phyloP scores from a whole-genome alignment of 2,329 filamentous ascomycete species.

The Hymenoscyphus fructigenus region DNA sequence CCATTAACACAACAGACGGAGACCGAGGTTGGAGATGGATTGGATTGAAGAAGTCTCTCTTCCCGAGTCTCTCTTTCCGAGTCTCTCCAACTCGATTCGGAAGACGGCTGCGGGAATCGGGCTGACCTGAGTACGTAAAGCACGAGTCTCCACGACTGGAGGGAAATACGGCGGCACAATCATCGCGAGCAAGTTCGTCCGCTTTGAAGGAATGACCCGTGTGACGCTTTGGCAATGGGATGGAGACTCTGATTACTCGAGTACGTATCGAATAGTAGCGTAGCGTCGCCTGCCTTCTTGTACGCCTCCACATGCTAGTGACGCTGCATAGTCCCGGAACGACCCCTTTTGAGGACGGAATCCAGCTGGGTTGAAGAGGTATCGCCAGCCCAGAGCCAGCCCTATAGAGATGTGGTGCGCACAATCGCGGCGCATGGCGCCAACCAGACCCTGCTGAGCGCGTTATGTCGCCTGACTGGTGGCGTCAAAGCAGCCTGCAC shows the following conservation, averaged over 20 bases:
- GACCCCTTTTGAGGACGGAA: neutral
- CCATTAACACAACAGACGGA: neutral
- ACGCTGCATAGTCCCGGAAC: neutral
- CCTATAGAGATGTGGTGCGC: constrained; percentile 10
- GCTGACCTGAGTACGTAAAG: constrained; percentile 8
- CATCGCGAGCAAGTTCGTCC: neutral
- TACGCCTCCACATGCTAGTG: constrained; percentile 5
- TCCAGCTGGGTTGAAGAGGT: neutral
- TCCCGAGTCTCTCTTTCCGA: neutral
- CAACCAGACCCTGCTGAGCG: constrained; percentile 2
- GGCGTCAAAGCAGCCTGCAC: neutral
- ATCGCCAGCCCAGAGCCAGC: constrained; percentile 4
- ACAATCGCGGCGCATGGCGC: constrained; percentile 1
- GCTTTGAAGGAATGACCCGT: neutral
- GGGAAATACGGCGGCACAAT: constrained; percentile 11
- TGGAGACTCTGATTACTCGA: neutral
- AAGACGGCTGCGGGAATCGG: neutral
- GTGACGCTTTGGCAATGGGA: constrained; percentile 7
- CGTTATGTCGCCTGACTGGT: constrained; percentile 9
- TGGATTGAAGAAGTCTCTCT: neutral
- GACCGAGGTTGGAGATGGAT: neutral
- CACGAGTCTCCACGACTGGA: constrained; percentile 2
- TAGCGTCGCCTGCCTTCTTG: neutral
- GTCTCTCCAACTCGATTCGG: neutral
- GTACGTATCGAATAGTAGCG: neutral